phyloP scores from a whole-genome alignment of 768 basidiomycete genomes.

The Boletus fagicola region DNA sequence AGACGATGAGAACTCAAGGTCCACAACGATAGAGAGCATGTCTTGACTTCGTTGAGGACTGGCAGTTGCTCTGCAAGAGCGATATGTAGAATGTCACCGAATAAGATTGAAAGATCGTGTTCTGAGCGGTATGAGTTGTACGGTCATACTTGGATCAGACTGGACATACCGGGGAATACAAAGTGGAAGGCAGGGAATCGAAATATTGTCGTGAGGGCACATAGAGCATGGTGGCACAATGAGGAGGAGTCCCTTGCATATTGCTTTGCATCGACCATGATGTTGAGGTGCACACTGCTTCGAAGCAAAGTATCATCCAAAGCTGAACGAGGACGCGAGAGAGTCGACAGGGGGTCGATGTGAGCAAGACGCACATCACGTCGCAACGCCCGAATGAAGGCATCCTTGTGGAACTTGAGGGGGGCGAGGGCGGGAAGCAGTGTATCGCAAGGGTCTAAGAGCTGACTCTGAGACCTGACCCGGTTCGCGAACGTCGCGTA shows the following conservation, averaged over 20 bases:
- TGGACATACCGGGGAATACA: conserved; percentile 50
- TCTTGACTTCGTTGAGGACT: conserved; percentile 42
- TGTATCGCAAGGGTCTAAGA: conserved; percentile 1
- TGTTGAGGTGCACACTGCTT: conserved; percentile 2
- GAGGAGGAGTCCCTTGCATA: conserved; percentile 40
- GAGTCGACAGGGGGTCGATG: conserved; percentile 31
- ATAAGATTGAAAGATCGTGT: conserved; percentile 42
- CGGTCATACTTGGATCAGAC: not conserved
- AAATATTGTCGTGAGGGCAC: conserved; percentile 50
- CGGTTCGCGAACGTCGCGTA: conserved; percentile 52
- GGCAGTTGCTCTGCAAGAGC: conserved; percentile 36
- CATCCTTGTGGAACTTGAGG: conserved; percentile 34
- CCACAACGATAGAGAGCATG: conserved; percentile 47
- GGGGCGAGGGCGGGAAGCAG: conserved; percentile 25
- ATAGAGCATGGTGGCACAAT: conserved; percentile 55
- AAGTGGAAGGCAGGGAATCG: conserved; percentile 44
- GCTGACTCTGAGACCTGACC: conserved; percentile 30
- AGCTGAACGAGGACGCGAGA: conserved; percentile 5
- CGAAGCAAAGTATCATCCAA: conserved; percentile 5
- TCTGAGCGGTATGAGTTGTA: conserved; percentile 31
- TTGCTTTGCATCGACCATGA: conserved; percentile 39
- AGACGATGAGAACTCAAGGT: conserved; percentile 50
- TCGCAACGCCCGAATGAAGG: conserved; percentile 42
- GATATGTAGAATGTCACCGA: conserved; percentile 46
- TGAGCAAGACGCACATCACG: conserved; percentile 52